Evolutionary conservation across 257 asterid species (phyloP).

Genomic region (Asclepias syriaca): DNA sequence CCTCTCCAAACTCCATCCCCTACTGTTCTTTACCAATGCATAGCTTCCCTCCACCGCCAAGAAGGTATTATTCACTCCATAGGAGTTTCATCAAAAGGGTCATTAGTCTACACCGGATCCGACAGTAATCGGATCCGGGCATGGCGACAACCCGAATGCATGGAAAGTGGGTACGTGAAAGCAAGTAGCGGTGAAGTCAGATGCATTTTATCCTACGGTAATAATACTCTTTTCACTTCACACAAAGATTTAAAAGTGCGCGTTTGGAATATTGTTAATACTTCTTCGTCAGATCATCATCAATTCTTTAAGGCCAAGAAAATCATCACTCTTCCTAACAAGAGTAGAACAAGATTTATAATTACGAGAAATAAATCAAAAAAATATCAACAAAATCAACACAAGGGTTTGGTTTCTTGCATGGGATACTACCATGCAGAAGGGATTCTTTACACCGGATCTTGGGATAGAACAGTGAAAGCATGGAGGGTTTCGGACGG

Average conservation of each 20-base stretch:
- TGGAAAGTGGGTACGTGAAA: constrained; percentile 56
- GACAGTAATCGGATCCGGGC: constrained; percentile 71
- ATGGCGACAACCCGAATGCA: constrained; percentile 82
- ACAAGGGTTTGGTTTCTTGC: constrained; percentile 63
- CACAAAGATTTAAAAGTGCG: constrained; percentile 59
- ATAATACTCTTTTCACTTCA: constrained; percentile 56
- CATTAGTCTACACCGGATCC: constrained; percentile 70
- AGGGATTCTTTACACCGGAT: constrained; percentile 75
- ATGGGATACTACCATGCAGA: constrained; percentile 81
- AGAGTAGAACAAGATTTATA: background rate
- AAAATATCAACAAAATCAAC: constrained; percentile 18
- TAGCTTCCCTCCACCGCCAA: constrained; percentile 81
- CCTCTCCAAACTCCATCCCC: constrained; percentile 84
- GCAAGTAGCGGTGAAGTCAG: constrained; percentile 54
- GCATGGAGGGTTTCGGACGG: constrained; percentile 62
- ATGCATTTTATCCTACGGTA: constrained; percentile 54
- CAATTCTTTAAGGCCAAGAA: constrained; percentile 44
- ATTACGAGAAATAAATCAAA: background rate
- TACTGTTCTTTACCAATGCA: constrained; percentile 74
- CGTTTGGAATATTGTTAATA: constrained; percentile 39
- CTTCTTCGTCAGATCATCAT: constrained; percentile 21
- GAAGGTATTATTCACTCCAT: constrained; percentile 73
- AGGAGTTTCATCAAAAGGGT: constrained; percentile 46
- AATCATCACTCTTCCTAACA: constrained; percentile 38
- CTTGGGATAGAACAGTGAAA: constrained; percentile 62